Evolutionary conservation across 257 asterid species (phyloP).

Genomic region (Verbena officinalis): DNA sequence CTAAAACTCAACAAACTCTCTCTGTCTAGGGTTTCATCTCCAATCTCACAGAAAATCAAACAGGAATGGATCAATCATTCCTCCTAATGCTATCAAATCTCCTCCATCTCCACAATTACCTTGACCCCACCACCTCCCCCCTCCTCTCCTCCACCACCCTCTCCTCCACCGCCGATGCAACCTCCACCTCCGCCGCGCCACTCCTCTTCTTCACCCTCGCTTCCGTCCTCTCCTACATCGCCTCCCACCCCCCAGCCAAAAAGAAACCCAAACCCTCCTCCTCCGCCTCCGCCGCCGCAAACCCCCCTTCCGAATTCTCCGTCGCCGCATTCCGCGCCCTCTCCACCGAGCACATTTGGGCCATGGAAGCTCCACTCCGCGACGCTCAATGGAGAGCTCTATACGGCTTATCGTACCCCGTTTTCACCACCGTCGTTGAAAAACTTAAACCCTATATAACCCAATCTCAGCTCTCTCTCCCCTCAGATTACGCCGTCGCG

Average conservation of each 20-base stretch:
- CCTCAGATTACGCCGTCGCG: constrained; percentile 98
- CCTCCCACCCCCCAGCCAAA: constrained; percentile 57
- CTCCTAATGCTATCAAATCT: constrained; percentile 89
- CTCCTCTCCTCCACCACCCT: constrained; percentile 61
- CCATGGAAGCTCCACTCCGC: constrained; percentile 93
- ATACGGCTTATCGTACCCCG: constrained; percentile 91
- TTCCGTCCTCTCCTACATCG: constrained; percentile 86
- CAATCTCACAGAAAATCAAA: neutral
- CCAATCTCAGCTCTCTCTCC: constrained; percentile 91
- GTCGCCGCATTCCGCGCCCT: constrained; percentile 96
- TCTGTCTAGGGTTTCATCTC: constrained; percentile 37
- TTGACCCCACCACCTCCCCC: constrained; percentile 88
- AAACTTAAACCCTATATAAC: constrained; percentile 92
- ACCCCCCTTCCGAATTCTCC: constrained; percentile 73
- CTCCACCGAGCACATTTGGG: constrained; percentile 96
- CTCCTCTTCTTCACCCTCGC: constrained; percentile 98
- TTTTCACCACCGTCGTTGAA: constrained; percentile 91
- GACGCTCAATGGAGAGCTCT: constrained; percentile 98
- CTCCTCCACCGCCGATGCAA: constrained; percentile 55
- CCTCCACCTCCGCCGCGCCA: constrained; percentile 90
- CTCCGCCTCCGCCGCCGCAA: constrained; percentile 49
- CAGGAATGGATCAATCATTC: constrained; percentile 81
- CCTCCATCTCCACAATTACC: constrained; percentile 91
- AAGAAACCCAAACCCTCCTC: constrained; percentile 40
- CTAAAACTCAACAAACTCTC: constrained; percentile 4